phyloP scores from a whole-genome alignment of 345 rosid genomes.

The Populus nigra region DNA sequence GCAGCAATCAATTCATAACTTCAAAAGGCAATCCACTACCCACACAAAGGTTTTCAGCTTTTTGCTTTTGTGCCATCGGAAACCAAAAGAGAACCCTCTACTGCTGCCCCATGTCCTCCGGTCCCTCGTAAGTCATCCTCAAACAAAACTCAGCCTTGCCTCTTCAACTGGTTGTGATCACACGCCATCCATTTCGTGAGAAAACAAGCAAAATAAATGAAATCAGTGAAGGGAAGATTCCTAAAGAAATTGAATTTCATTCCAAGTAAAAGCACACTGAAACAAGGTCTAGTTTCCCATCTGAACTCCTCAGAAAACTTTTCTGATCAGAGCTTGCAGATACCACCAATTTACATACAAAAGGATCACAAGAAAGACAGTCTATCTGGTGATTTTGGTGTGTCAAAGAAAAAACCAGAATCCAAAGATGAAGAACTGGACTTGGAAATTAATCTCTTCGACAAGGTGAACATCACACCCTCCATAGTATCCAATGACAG shows the following conservation, averaged over 20 bases:
- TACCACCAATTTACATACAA: conserved; percentile 23
- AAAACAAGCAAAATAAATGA: conserved; percentile 37
- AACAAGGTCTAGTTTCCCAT: conserved; percentile 46
- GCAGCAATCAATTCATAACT: conserved; percentile 27
- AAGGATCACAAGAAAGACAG: conserved; percentile 21
- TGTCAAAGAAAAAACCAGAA: conserved; percentile 13
- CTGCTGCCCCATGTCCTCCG: conserved; percentile 1
- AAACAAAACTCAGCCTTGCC: background rate
- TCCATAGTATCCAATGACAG: conserved; percentile 3
- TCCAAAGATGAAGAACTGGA: conserved; percentile 28
- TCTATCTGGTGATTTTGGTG: background rate
- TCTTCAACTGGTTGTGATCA: background rate
- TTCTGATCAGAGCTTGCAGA: conserved; percentile 20
- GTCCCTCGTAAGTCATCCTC: conserved; percentile 17
- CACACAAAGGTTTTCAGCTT: conserved; percentile 19
- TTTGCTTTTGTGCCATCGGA: conserved; percentile 25
- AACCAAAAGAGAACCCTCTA: conserved; percentile 27
- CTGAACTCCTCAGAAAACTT: conserved; percentile 25
- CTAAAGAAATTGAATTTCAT: conserved; percentile 56
- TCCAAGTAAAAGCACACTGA: conserved; percentile 39
- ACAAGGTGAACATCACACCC: conserved; percentile 17
- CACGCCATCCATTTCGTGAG: conserved; percentile 3
- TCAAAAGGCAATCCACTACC: conserved; percentile 32
- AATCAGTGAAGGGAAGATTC: conserved; percentile 61
- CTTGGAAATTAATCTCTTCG: conserved; percentile 8